These are phyloP conservation scores for Casuarina equisetifolia DNA, from an alignment of 306 rosid species.

Conservation along the genomic window DNA sequence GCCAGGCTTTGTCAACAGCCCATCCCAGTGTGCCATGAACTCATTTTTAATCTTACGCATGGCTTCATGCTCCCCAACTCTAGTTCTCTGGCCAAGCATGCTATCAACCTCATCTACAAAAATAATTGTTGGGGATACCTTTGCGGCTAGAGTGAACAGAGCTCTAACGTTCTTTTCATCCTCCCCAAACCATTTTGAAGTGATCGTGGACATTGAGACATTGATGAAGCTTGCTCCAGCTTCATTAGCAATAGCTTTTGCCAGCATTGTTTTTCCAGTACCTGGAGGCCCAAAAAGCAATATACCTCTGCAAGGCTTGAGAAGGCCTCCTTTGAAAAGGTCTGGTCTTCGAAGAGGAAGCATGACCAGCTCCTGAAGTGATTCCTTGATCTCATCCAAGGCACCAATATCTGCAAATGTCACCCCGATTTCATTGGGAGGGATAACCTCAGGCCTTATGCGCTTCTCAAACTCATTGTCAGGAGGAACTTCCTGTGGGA, in stretches of 20 bases:
- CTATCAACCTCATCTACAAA: conserved; percentile 87
- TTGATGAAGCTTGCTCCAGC: conserved; percentile 86
- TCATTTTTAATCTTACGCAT: conserved; percentile 84
- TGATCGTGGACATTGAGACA: conserved; percentile 77
- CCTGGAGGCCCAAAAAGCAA: conserved; percentile 91
- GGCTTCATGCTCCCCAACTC: conserved; percentile 73
- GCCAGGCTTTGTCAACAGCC: conserved; percentile 58
- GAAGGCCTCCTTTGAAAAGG: conserved; percentile 69
- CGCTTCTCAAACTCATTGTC: conserved; percentile 90
- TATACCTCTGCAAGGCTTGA: conserved; percentile 78
- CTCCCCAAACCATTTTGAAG: conserved; percentile 74
- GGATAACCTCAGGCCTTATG: conserved; percentile 73
- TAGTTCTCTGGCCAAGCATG: conserved; percentile 80
- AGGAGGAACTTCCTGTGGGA: conserved; percentile 62
- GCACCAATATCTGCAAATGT: conserved; percentile 84
- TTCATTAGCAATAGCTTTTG: conserved; percentile 83
- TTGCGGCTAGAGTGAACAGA: conserved; percentile 72
- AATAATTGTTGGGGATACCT: conserved; percentile 79
- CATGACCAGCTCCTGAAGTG: conserved; percentile 82
- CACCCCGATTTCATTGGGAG: conserved; percentile 80
- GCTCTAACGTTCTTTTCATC: conserved; percentile 81
- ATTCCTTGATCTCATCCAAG: conserved; percentile 67
- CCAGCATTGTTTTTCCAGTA: conserved; percentile 84
- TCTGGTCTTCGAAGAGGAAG: conserved; percentile 87
- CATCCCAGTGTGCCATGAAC: conserved; percentile 88